Conservation (phyloP, 331 rosid species). For the Quercus phellos region DNA sequence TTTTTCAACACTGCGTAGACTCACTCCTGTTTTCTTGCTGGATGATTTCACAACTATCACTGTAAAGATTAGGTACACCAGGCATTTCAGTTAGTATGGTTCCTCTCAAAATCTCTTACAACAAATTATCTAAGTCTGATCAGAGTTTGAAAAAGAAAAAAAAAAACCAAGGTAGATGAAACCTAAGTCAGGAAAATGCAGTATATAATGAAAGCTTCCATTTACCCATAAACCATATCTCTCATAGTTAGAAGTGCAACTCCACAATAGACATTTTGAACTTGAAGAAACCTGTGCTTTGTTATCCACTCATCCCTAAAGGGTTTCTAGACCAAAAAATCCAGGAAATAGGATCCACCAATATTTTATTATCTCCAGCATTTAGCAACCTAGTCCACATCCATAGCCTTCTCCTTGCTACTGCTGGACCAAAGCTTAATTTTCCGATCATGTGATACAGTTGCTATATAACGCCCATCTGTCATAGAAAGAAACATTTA, state of each 20-base stretch:
- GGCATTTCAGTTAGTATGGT: background rate
- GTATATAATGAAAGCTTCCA: background rate
- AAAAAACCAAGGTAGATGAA: background rate
- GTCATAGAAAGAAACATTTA: constrained; percentile 30
- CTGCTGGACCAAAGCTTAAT: constrained; percentile 80
- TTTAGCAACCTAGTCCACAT: constrained; percentile 41
- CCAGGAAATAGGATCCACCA: background rate
- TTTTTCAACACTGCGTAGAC: background rate
- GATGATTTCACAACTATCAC: background rate
- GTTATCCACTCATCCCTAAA: background rate
- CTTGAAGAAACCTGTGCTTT: background rate
- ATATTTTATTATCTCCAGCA: background rate
- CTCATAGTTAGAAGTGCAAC: background rate
- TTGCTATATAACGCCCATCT: constrained; percentile 74
- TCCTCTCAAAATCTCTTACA: background rate
- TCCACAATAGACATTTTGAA: background rate
- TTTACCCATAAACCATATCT: background rate
- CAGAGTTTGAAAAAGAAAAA: background rate
- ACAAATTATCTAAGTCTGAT: background rate
- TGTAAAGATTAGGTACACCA: background rate
- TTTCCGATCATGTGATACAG: constrained; percentile 83
- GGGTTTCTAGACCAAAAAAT: background rate
- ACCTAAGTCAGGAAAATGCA: background rate
- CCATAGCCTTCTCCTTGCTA: constrained; percentile 46
- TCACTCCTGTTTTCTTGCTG: background rate